Percentiles rank a stretch among this genome's conserved stretches.
Conservation (phyloP, 2,329 filamentous ascomycete genomes). For the Nakataea oryzae region DNA sequence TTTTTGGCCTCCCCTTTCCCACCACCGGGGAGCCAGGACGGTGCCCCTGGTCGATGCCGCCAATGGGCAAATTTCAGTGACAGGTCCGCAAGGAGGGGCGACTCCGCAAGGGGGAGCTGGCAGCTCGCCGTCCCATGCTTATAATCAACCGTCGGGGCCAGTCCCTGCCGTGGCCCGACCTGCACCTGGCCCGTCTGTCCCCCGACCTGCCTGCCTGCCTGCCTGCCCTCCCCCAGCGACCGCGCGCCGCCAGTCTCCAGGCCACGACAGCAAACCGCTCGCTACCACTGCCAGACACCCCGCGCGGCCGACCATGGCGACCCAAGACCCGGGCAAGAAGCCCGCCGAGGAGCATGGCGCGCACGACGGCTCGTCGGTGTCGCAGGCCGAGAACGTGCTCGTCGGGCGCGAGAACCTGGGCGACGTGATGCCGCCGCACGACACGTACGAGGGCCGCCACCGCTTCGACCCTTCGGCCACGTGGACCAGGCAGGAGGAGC, state of each 20-base stretch:
- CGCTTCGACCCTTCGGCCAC: conserved; percentile 26
- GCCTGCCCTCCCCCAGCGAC: too few relatives aligned
- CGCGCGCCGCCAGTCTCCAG: neutral
- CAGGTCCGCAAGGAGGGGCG: too few relatives aligned
- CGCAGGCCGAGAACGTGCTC: conserved; percentile 15
- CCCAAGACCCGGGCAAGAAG: neutral
- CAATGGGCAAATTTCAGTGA: neutral
- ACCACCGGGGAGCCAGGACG: neutral
- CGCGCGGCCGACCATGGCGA: neutral
- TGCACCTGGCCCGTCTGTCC: too few relatives aligned
- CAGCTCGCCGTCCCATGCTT: neutral
- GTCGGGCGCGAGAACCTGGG: conserved; percentile 28
- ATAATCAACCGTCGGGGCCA: neutral
- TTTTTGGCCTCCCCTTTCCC: neutral
- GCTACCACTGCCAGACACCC: neutral
- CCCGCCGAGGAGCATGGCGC: conserved; percentile 3
- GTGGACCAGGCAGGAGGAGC: conserved; percentile 50
- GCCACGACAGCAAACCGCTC: neutral
- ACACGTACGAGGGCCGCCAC: conserved; percentile 28
- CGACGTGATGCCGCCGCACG: conserved; percentile 17
- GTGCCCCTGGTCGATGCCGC: neutral
- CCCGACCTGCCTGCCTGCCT: too few relatives aligned
- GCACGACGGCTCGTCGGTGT: conserved; percentile 13
- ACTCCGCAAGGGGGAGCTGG: neutral
- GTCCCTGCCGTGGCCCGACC: neutral